A percentile compares a stretch with the other conserved stretches of the same genome.
Conservation (phyloP, 257 asterid species). For the Sherardia arvensis region DNA sequence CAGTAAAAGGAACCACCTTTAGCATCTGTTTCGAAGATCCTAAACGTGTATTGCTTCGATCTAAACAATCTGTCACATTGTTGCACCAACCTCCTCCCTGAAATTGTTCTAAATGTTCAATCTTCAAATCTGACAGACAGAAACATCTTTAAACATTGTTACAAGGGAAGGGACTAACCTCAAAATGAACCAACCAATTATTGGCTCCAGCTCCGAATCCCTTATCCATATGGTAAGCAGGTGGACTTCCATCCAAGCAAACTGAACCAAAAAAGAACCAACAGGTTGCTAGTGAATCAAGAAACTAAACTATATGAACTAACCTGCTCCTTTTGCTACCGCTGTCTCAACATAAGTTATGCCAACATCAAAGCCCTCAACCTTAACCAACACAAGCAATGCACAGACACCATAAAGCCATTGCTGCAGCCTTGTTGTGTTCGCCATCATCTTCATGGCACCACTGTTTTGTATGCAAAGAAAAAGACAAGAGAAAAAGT, state of each 20-base stretch:
- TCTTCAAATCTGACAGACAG: not conserved
- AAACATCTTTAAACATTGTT: not conserved
- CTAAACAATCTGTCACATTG: slow-evolving; percentile 47
- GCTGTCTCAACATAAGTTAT: slow-evolving; percentile 30
- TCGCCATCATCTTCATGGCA: slow-evolving; percentile 5
- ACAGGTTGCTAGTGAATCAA: not conserved
- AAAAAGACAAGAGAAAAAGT: not conserved
- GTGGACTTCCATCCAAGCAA: slow-evolving; percentile 24
- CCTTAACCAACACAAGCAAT: slow-evolving; percentile 14
- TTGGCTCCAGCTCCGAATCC: slow-evolving; percentile 24
- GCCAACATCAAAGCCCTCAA: slow-evolving; percentile 23
- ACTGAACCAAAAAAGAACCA: not conserved
- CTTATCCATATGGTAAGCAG: slow-evolving; percentile 23
- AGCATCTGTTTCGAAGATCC: slow-evolving; percentile 74
- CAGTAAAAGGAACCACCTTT: slow-evolving; percentile 49
- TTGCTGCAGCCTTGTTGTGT: slow-evolving; percentile 6
- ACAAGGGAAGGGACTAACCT: slow-evolving; percentile 14
- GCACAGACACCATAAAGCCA: slow-evolving; percentile 16
- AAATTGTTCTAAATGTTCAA: too few species aligned
- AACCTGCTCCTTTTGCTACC: slow-evolving; percentile 38
- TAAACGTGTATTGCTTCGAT: slow-evolving; percentile 30
- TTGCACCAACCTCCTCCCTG: slow-evolving; percentile 99
- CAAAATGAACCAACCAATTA: slow-evolving; percentile 23
- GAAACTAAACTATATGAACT: not conserved
- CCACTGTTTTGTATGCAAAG: not conserved